Conservation (phyloP, 345 rosid genomes). For the Pistacia vera region DNA sequence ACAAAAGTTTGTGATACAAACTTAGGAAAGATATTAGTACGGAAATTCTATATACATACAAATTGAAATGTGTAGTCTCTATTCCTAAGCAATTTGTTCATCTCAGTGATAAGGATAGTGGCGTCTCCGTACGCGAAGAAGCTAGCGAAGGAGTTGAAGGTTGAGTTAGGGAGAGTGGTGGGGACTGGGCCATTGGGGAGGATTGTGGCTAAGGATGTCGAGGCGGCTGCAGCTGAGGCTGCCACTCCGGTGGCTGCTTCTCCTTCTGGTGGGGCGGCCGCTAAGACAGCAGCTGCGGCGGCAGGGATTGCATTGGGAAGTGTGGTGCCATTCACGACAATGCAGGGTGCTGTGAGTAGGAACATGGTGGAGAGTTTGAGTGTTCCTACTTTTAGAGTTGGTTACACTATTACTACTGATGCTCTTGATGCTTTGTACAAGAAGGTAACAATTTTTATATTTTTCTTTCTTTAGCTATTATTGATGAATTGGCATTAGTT, state of each 20-base stretch:
- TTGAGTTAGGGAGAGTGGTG: constrained; percentile 59
- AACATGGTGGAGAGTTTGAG: constrained; percentile 86
- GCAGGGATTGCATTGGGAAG: constrained; percentile 50
- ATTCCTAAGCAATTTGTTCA: too few species aligned
- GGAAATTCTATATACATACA: too few species aligned
- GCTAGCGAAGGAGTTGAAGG: constrained; percentile 81
- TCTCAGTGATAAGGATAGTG: constrained; percentile 75
- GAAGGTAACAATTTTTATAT: constrained; percentile 48
- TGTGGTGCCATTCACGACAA: constrained; percentile 84
- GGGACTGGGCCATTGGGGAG: constrained; percentile 95
- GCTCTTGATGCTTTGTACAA: constrained; percentile 89
- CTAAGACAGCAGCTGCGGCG: constrained; percentile 17
- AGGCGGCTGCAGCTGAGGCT: constrained; percentile 50
- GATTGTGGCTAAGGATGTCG: constrained; percentile 95
- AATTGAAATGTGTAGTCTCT: too few species aligned
- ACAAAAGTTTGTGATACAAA: too few species aligned
- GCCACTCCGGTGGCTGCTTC: constrained; percentile 18
- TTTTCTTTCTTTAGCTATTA: not conserved
- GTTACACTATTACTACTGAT: constrained; percentile 75
- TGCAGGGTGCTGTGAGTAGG: constrained; percentile 84
- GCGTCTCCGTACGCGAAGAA: constrained; percentile 93
- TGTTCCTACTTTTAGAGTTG: constrained; percentile 92
- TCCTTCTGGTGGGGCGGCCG: constrained; percentile 21
- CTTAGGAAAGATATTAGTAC: too few species aligned
- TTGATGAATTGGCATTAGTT: constrained; percentile 7